Evolutionary conservation across 1,284 basidiomycete species (phyloP).

Genomic region (Farysia itapuensis): DNA sequence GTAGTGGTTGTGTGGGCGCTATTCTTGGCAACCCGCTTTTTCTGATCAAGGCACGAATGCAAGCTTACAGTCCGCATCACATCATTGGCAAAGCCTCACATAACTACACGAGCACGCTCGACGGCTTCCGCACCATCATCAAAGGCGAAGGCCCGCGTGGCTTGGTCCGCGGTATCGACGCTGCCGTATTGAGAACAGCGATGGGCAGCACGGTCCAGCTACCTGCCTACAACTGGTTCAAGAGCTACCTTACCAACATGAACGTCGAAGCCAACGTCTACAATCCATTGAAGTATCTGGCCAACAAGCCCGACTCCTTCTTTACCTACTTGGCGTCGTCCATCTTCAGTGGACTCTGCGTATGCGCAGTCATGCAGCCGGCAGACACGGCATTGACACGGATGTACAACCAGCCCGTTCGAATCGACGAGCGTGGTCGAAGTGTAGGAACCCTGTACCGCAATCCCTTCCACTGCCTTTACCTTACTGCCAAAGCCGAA

Average conservation of each 20-base stretch:
- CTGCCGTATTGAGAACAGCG: slow-evolving; percentile 86
- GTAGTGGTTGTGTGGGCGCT: slow-evolving; percentile 85
- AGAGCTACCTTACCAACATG: slow-evolving; percentile 46
- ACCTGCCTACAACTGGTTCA: slow-evolving; percentile 86
- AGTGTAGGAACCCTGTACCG: slow-evolving; percentile 42
- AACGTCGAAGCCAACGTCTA: slow-evolving; percentile 58
- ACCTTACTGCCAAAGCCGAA: slow-evolving; percentile 90
- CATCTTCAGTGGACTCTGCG: slow-evolving; percentile 84
- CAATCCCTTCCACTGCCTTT: slow-evolving; percentile 91
- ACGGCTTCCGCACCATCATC: slow-evolving; percentile 80
- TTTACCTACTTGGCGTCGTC: slow-evolving; percentile 87
- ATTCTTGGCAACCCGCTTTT: slow-evolving; percentile 91
- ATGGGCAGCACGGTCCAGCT: slow-evolving; percentile 96
- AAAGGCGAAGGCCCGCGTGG: slow-evolving; percentile 76
- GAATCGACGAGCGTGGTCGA: slow-evolving; percentile 45
- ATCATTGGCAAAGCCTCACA: slow-evolving; percentile 94
- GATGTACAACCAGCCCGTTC: slow-evolving; percentile 81
- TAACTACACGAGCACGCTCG: slow-evolving; percentile 78
- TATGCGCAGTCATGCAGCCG: slow-evolving; percentile 65
- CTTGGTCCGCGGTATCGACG: slow-evolving; percentile 84
- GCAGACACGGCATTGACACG: slow-evolving; percentile 75
- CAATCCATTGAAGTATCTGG: slow-evolving; percentile 45
- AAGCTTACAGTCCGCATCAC: slow-evolving; percentile 72
- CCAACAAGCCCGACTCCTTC: slow-evolving; percentile 68
- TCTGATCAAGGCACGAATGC: slow-evolving; percentile 94